Conservation (phyloP, 176 grass and related monocot species). For the Saccharum officinarum region DNA sequence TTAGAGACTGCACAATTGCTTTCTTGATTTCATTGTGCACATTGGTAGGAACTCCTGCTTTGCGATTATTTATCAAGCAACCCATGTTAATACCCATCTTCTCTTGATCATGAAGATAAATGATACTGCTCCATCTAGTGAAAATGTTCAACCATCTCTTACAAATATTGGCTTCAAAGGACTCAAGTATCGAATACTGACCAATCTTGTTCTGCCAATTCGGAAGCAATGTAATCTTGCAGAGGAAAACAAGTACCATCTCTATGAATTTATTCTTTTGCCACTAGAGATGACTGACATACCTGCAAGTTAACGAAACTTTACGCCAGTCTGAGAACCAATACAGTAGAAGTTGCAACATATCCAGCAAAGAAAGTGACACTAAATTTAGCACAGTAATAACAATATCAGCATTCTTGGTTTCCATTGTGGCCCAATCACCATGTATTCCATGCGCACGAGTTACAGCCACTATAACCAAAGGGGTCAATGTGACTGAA, state of each 20-base stretch:
- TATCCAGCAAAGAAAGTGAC: background rate
- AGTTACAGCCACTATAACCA: slow-evolving; percentile 1
- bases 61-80: background rate
- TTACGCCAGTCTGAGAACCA: background rate
- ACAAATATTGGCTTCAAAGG: background rate
- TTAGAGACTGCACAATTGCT: background rate
- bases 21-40: background rate
- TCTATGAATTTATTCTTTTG: background rate
- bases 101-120: background rate
- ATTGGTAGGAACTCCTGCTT: background rate
- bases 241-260: background rate
- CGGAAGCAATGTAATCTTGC: background rate
- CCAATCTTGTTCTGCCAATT: slow-evolving; percentile 24
- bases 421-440: background rate
- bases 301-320: slow-evolving; percentile 13
- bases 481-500: background rate
- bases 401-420: background rate
- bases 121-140: background rate
- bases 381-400: background rate
- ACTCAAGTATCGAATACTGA: slow-evolving; percentile 8
- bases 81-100: slow-evolving; percentile 4
- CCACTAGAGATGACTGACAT: background rate
- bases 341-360: background rate
- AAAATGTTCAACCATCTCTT: background rate
- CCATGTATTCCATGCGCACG: background rate